Base-by-base conservation (phyloP, 2,329 filamentous ascomycete species). In the Tolypocladium nubicola region DNA sequence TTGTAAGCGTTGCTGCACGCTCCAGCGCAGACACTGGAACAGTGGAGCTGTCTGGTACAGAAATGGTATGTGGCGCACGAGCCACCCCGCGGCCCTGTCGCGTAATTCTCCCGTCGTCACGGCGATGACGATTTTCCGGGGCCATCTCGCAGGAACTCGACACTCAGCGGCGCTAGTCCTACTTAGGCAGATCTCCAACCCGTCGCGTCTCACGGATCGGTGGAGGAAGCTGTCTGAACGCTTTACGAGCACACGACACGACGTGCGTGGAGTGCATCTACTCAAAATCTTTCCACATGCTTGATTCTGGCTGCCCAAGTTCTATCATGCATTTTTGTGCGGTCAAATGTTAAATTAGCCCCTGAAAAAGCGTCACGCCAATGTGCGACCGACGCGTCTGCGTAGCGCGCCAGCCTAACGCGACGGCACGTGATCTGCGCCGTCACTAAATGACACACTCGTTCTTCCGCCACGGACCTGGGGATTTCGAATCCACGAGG, bases 51-150 rank as follows among this genome's bases (percentile, higher is more conserved):
- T n/a, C n/a, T 49, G 50, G 35, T 21, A 35, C 59, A 39, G 23
- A 14, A 35, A 19, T 39, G 61, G 66, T 56, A 65, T 60, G 61
- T 56, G 4, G 56, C 50, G 66, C 67, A 66, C 65, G 63, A 61
- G 33, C 63, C 67, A 52, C 35, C 3, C 9, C 0, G 10, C 55
- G 64, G 59, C 40, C 57, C 19, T 39, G 58, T 60, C 65, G 56
- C 50, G 33, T 30, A 53, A 47, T 58, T 58, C 50, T 21, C 52
- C 60, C 61, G 69, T 72, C 68, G 70, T 71, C 70, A 63, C 61
- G 66, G 68, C 62, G 65, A 72, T 70, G 66, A 66, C 64, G 63
- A 64, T 64, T 63, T 64, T 61, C 59, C 56, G 61, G 53, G 59
- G 57, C 52, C 57, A 53, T 56, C 53, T 53, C 39, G 55, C 59